These are phyloP conservation scores for Phytophthora pisi DNA, from an alignment of 352 stramenopile species.

Conservation along the genomic window DNA sequence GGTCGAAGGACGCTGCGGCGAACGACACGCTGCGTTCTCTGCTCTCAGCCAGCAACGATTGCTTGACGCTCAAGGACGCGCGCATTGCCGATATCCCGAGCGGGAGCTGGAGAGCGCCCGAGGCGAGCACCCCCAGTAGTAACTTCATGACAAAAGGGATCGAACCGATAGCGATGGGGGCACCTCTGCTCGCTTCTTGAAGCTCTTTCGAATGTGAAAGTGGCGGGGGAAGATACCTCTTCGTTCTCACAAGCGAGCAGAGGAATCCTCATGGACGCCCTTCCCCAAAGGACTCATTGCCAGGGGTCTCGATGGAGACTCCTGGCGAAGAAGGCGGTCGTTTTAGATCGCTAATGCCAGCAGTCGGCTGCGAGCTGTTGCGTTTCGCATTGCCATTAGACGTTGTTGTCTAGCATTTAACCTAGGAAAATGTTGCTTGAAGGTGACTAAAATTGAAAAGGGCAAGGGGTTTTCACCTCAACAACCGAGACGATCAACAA, in stretches of 20 bases:
- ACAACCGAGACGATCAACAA: too few relatives aligned
- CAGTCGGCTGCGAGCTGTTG: too few relatives aligned
- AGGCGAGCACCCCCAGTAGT: constrained; percentile 24
- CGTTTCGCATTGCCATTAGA: too few relatives aligned
- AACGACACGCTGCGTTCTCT: constrained; percentile 30
- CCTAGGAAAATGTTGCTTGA: too few relatives aligned
- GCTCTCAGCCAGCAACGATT: constrained; percentile 24
- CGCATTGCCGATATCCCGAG: constrained; percentile 9
- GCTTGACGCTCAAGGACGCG: constrained; percentile 29
- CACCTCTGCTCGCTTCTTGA: not conserved
- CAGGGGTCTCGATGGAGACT: not conserved
- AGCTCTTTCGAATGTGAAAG: not conserved
- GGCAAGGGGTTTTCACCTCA: too few relatives aligned
- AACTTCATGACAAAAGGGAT: constrained; percentile 24
- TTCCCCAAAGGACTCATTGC: not conserved
- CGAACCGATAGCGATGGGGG: not conserved
- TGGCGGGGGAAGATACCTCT: not conserved
- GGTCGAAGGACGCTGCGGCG: constrained; percentile 20
- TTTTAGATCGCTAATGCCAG: not conserved
- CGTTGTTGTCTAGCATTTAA: too few relatives aligned
- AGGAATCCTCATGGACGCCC: too few relatives aligned
- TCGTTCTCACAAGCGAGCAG: too few relatives aligned
- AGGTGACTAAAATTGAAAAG: too few relatives aligned
- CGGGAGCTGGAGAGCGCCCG: constrained; percentile 16
- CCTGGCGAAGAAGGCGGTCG: not conserved